Percentiles rank a stretch among this genome's conserved stretches.
Evolutionary conservation across 306 rosid species (phyloP).

Genomic region (Astragalus membranaceus): DNA sequence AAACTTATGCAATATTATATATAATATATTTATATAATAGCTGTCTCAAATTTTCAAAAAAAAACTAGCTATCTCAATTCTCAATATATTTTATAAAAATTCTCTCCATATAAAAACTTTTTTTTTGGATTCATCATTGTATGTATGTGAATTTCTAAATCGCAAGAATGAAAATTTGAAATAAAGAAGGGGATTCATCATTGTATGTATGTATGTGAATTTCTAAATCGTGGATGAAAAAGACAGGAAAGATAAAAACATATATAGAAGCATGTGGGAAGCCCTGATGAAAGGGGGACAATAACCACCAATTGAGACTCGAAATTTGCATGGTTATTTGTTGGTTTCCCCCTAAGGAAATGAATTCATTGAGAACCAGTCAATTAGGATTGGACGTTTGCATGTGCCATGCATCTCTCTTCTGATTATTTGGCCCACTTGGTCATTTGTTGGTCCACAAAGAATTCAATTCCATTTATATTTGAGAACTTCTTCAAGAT

Average conservation of each 20-base stretch:
- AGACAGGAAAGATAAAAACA: slow-evolving; percentile 2
- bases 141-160: too few relatives aligned
- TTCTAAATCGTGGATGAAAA: slow-evolving; percentile 15
- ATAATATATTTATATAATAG: too few relatives aligned
- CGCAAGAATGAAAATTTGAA: too few relatives aligned
- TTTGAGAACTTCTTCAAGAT: not conserved
- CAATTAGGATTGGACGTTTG: slow-evolving; percentile 7
- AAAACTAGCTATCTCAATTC: too few relatives aligned
- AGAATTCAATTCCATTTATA: slow-evolving; percentile 1
- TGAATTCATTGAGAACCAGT: slow-evolving; percentile 2
- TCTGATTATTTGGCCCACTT: not conserved
- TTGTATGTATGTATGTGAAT: too few relatives aligned
- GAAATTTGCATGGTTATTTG: not conserved
- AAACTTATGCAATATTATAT: too few relatives aligned
- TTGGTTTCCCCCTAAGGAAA: not conserved
- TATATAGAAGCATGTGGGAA: slow-evolving; percentile 22
- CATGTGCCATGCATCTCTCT: slow-evolving; percentile 7
- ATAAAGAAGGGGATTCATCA: too few relatives aligned
- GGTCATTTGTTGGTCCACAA: not conserved
- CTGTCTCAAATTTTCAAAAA: too few relatives aligned
- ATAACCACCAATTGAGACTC: slow-evolving; percentile 26
- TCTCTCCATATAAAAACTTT: not conserved
- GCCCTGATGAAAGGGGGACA: slow-evolving; percentile 6
- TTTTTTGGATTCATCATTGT: too few relatives aligned
- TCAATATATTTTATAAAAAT: too few relatives aligned